Evolutionary conservation across 345 rosid genomes (phyloP).

Genomic region (Rhizophora apiculata): DNA sequence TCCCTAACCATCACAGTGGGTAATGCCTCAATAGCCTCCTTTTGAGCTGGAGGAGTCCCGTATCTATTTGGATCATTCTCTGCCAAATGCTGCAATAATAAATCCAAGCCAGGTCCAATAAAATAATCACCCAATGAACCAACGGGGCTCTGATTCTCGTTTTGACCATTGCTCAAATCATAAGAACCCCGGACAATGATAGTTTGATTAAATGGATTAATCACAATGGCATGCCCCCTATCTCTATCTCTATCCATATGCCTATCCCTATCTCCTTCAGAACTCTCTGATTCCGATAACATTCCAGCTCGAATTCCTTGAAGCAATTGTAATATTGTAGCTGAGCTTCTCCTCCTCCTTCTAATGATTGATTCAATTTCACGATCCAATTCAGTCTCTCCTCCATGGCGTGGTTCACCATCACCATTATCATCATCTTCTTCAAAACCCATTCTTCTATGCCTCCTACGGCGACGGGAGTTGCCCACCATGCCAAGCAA

Average conservation of each 20-base stretch:
- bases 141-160: slow-evolving; percentile 38
- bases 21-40: slow-evolving; percentile 68
- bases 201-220: slow-evolving; percentile 60
- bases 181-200: slow-evolving; percentile 54
- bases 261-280: slow-evolving; percentile 37
- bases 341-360: slow-evolving; percentile 68
- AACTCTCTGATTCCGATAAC: slow-evolving; percentile 56
- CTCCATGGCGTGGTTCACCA: slow-evolving; percentile 36
- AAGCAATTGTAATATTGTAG: slow-evolving; percentile 67
- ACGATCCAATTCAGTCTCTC: slow-evolving; percentile 55
- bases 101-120: slow-evolving; percentile 73
- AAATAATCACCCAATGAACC: slow-evolving; percentile 77
- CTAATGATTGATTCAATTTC: slow-evolving; percentile 59
- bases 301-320: slow-evolving; percentile 78
- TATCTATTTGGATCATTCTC: slow-evolving; percentile 69
- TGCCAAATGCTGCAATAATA: slow-evolving; percentile 72
- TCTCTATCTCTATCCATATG: slow-evolving; percentile 35
- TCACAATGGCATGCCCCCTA: slow-evolving; percentile 45
- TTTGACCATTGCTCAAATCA: slow-evolving; percentile 34
- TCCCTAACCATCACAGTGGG: slow-evolving; percentile 46
- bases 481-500: slow-evolving; percentile 84
- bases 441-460: slow-evolving; percentile 47
- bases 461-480: slow-evolving; percentile 51
- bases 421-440: slow-evolving; percentile 44
- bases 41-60: slow-evolving; percentile 82